phyloP scores from a whole-genome alignment of 257 asterid genomes.

The Ehretia macrophylla region DNA sequence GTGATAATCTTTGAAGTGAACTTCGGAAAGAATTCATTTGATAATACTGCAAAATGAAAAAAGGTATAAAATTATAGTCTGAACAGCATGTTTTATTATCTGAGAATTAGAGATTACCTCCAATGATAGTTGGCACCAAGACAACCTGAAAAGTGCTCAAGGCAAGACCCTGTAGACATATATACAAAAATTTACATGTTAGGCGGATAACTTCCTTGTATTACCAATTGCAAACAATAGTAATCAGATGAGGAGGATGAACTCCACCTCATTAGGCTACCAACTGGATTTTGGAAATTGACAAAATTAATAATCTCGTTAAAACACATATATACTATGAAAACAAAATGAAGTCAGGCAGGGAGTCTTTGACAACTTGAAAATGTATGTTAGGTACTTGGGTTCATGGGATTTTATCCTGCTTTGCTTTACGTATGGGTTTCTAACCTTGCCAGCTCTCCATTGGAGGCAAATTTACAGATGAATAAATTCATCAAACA shows the following conservation, averaged over 20 bases:
- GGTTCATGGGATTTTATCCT: too few species aligned
- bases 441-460: too few species aligned
- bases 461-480: too few species aligned
- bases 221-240: too few species aligned
- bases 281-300: not conserved
- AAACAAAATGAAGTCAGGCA: too few species aligned
- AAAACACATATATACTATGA: too few species aligned
- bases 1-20: constrained; percentile 80
- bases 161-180: constrained; percentile 76
- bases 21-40: constrained; percentile 85
- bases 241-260: not conserved
- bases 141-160: constrained; percentile 96
- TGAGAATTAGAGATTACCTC: constrained; percentile 67
- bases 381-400: too few species aligned
- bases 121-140: constrained; percentile 85
- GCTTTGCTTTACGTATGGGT: too few species aligned
- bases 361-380: too few species aligned
- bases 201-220: not conserved
- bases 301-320: too few species aligned
- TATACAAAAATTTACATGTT: constrained; percentile 5
- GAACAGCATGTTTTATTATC: not conserved
- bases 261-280: not conserved
- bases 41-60: constrained; percentile 55
- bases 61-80: constrained; percentile 1
- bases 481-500: too few species aligned